Evolutionary conservation across 371 early-diverging fungal species (phyloP), one percentile per base, ranked within the genome.

Genomic region (Paraphysoderma sedebokerense): DNA sequence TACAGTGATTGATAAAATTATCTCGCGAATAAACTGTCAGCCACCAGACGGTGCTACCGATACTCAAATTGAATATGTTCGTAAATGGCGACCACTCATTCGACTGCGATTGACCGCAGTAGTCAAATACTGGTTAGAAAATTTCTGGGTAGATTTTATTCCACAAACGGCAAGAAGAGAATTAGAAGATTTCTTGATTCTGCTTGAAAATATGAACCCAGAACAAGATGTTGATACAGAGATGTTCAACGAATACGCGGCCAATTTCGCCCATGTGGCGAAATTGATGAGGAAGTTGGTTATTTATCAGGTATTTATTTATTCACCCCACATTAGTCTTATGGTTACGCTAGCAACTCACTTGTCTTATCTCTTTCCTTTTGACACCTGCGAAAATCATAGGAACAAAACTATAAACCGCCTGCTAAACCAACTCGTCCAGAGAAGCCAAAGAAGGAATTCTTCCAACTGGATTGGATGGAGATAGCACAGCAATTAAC

Each of bases 401-500:
- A 13, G 8, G 40, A n/a, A 20, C 23, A n/a, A 20, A 27, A 11
- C 20, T 40, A 27, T 27, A 40, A 27, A 27, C 40, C 8, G 40
- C 40, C 13, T 20, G 11, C 40, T 23, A 40, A 27, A 11, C 23
- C 20, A n/a, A n/a, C 8, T n/a, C 11, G 11, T 13, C 8, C 23
- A 27, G 8, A 27, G 17, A 20, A 40, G 8, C 37, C 37, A 40
- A 28, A 28, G 48, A 29, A 29, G 26, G 48, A 48, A 6, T 48
- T 48, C 40, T 12, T 48, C 17, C 38, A 38, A 19, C 15, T 48
- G 48, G 48, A 48, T 29, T 40, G 38, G 22, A 39, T 7, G 5
- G 29, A 48, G 3, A 19, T 48, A 17, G 48, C 48, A 22, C 8
- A 38, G 1, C 48, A 36, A 31, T 13, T 48, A 22, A 48, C 48